These are phyloP conservation scores for Aureobasidium sp. DNA, from an alignment of 2,329 filamentous ascomycete species.

Conservation along the genomic window DNA sequence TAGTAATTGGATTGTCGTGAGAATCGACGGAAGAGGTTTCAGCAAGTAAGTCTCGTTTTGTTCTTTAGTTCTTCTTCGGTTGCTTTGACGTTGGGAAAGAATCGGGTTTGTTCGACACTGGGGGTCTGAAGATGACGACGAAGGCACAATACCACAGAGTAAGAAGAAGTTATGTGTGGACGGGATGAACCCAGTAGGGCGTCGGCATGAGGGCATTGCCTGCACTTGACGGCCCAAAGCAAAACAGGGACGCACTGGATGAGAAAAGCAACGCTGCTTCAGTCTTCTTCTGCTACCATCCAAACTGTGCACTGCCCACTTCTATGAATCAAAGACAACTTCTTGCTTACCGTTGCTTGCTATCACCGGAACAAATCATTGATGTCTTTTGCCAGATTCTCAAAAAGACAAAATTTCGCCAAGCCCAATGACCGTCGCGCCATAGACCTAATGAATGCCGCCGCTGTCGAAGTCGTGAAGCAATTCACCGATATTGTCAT, in stretches of 20 bases:
- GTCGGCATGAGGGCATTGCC: too few relatives aligned
- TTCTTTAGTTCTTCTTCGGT: neutral
- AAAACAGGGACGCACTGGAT: neutral
- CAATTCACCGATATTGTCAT: slow-evolving; percentile 79
- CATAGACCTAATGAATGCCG: slow-evolving; percentile 87
- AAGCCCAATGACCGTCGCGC: slow-evolving; percentile 90
- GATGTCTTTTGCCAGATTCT: slow-evolving; percentile 49
- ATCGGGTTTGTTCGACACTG: too few relatives aligned
- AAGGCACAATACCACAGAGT: too few relatives aligned
- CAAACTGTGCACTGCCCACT: neutral
- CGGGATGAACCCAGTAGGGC: too few relatives aligned
- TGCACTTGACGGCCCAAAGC: too few relatives aligned
- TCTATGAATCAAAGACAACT: neutral
- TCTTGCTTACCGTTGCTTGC: neutral
- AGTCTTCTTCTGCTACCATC: neutral
- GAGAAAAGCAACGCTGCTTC: neutral
- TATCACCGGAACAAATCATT: neutral
- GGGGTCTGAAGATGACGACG: too few relatives aligned
- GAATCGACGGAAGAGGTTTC: slow-evolving; percentile 89
- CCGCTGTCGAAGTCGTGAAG: slow-evolving; percentile 73
- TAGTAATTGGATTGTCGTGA: slow-evolving; percentile 92
- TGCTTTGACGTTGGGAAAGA: too few relatives aligned
- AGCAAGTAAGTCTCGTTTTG: slow-evolving; percentile 61
- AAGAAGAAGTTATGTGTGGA: neutral
- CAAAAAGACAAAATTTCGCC: slow-evolving; percentile 70